These are phyloP conservation scores for Dioscorea alata DNA, from an alignment of 106 monocot genomes.

Conservation along the genomic window DNA sequence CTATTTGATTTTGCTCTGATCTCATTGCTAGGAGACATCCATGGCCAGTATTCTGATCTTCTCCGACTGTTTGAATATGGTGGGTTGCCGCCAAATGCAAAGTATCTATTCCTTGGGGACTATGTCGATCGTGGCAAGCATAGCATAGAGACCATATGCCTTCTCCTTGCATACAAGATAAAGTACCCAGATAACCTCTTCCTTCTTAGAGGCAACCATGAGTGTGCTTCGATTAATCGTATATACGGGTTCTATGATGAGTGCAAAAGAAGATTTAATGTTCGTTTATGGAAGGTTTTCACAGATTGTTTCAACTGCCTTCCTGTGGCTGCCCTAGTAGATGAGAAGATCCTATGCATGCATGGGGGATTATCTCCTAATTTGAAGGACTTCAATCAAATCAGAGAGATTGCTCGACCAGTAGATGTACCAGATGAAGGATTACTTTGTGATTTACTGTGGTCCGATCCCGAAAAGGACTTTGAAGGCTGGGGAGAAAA, in stretches of 20 bases:
- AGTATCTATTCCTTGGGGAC: conserved; percentile 40
- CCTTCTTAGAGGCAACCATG: conserved; percentile 41
- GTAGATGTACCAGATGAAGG: conserved; percentile 36
- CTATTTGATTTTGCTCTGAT: no score
- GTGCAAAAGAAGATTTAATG: conserved; percentile 41
- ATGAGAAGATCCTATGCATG: conserved; percentile 41
- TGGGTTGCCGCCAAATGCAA: conserved; percentile 30
- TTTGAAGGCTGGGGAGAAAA: conserved; percentile 28
- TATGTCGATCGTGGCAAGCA: conserved; percentile 45
- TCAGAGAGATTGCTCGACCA: conserved; percentile 26
- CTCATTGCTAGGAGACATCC: conserved; percentile 16
- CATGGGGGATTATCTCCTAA: conserved; percentile 44
- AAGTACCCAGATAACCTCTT: conserved; percentile 35
- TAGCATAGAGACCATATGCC: conserved; percentile 36
- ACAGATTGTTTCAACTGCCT: conserved; percentile 41
- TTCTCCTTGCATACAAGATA: conserved; percentile 39
- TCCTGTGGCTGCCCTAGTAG: conserved; percentile 34
- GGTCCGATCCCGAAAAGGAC: conserved; percentile 37
- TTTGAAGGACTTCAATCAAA: conserved; percentile 27
- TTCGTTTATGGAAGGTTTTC: conserved; percentile 37
- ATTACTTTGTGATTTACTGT: conserved; percentile 40
- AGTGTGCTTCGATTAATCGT: conserved; percentile 35
- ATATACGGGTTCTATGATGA: conserved; percentile 44
- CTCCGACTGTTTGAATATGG: conserved; percentile 35
- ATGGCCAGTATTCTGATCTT: conserved; percentile 38